Percentiles rank a stretch among this genome's conserved stretches.
These are phyloP conservation scores for Huntiella abstrusa DNA, from an alignment of 2,329 filamentous ascomycete genomes.

Conservation along the genomic window DNA sequence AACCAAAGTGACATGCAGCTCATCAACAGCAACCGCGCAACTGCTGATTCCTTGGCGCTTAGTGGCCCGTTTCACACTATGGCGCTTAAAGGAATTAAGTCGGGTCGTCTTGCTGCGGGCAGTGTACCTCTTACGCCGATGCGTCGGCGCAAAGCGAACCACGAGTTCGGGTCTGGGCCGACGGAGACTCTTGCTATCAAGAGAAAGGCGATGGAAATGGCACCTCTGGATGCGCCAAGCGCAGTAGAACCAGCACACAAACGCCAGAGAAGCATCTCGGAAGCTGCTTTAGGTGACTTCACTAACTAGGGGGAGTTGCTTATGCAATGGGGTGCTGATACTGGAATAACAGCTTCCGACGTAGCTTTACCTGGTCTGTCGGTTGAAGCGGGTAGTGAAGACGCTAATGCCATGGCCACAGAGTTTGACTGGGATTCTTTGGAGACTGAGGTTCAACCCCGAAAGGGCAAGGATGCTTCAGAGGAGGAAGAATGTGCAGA, in stretches of 20 bases:
- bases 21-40: slow-evolving; percentile 40
- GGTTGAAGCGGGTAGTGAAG: no score
- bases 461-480: no score
- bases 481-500: no score
- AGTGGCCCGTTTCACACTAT: slow-evolving; percentile 37
- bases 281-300: slow-evolving; percentile 26
- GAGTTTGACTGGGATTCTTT: no score
- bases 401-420: no score
- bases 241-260: slow-evolving; percentile 27
- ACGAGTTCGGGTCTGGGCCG: slow-evolving; percentile 18
- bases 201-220: no score
- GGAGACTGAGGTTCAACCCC: no score
- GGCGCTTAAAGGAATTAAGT: slow-evolving; percentile 43
- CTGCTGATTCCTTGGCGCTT: slow-evolving; percentile 43
- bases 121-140: slow-evolving; percentile 50
- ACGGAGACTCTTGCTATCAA: no score
- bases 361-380: no score
- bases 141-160: slow-evolving; percentile 41
- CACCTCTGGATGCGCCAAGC: slow-evolving; percentile 16
- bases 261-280: slow-evolving; percentile 39
- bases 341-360: no score
- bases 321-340: background rate
- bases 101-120: slow-evolving; percentile 41
- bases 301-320: slow-evolving; percentile 8
- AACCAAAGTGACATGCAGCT: slow-evolving; percentile 45